Base-by-base conservation (phyloP, 164 flowering plant species). In the Euptelea pleiosperma region DNA sequence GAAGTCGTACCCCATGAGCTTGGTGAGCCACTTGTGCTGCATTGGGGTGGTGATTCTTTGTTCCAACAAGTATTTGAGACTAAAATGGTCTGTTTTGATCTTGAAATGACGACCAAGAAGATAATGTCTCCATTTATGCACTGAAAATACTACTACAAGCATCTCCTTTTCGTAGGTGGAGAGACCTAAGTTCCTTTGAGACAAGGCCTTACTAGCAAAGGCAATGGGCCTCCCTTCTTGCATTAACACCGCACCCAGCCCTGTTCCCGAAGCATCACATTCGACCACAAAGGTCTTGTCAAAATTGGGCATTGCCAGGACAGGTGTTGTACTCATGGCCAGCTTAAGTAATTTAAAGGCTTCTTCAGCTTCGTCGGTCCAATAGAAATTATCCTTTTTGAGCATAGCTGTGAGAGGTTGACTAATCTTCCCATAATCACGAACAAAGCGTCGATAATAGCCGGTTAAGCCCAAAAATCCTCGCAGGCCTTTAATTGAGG, bases 261-360 rank as follows among this genome's bases (percentile, higher is more conserved):
- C 64, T 3, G 15, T 28, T 2, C 41, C 47, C 6, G 55, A 48
- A 0, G 64, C 64, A 60, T 60, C 55, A 60, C 28, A 31, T 22
- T 63, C 49, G 7, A 31, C 34, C 34, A 31, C 3, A 31, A 2
- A 57, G 12, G 0, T 46, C 14, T 34, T 4, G 1, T 14, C 6
- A 8, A 57, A 63, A 33, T 69, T 40, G 1, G 60, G 73, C 4
- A 69, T 19, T 10, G 49, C 44, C 0, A 69, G 35, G 12, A 63
- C 55, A 0, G 42, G 73, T 0, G 61, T 3, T 3, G 52, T n/a
- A 7, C 35, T 8, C 35, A 33, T 33, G 35, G 35, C 35, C 35
- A 4, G 35, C 8, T 33, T 33, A 4, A 33, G 35, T 8, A 4
- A 4, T 8, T 33, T 4, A 8, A 33, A 33, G 4, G 35, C 35